Evolutionary conservation across 2,329 filamentous ascomycete genomes (phyloP).

Genomic region (Exophiala phaeomuriformis): DNA sequence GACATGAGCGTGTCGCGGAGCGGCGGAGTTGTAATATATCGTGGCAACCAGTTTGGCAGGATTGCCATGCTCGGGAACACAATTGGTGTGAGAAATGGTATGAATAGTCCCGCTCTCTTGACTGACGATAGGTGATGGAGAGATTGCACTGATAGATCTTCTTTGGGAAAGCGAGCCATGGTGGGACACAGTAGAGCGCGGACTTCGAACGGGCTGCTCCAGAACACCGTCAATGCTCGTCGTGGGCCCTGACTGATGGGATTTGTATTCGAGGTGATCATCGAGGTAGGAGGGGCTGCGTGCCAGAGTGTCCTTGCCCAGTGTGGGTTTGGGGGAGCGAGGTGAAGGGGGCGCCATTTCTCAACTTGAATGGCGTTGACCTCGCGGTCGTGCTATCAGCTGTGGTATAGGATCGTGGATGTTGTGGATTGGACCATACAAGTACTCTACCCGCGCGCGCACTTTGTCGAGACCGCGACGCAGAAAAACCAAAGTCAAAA

Average conservation of each 20-base stretch:
- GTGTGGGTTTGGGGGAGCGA: constrained; percentile 36
- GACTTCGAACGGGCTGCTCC: constrained; percentile 18
- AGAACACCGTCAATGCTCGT: constrained; percentile 28
- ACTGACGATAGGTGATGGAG: constrained; percentile 28
- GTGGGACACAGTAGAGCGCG: constrained; percentile 18
- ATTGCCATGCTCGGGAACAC: constrained; percentile 35
- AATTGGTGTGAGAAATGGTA: constrained; percentile 40
- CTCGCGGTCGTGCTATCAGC: neutral
- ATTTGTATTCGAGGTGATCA: constrained; percentile 43
- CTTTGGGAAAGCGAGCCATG: constrained; percentile 20
- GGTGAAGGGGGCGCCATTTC: constrained; percentile 22
- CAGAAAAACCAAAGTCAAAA: neutral
- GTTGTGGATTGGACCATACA: neutral
- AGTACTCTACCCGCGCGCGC: neutral
- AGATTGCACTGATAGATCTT: constrained; percentile 24
- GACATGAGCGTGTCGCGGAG: constrained; percentile 39
- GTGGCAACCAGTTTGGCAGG: constrained; percentile 42
- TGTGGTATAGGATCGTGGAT: neutral
- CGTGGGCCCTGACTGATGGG: constrained; percentile 19
- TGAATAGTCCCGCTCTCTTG: constrained; percentile 43
- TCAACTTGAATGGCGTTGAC: neutral
- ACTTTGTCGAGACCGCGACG: neutral
- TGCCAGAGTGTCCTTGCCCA: constrained; percentile 37
- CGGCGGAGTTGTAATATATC: constrained; percentile 42
- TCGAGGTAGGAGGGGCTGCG: constrained; percentile 38